A percentile compares a stretch with the other conserved stretches of the same genome.
Evolutionary conservation across 2,329 filamentous ascomycete species (phyloP).

Genomic region (Botrytis sinoallii): DNA sequence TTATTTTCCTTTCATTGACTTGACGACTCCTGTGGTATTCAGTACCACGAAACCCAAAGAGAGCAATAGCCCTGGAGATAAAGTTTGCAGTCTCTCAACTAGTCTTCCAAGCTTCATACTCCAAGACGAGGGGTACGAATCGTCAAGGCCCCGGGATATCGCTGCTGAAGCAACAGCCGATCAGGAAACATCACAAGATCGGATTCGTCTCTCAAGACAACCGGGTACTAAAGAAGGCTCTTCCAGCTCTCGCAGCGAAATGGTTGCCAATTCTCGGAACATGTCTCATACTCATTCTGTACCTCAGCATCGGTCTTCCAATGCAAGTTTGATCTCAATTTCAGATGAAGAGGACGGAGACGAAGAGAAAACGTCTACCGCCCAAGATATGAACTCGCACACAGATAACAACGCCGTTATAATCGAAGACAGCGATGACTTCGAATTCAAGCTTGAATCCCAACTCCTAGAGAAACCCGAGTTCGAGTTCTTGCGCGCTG

Average conservation of each 20-base stretch:
- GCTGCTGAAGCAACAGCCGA: neutral
- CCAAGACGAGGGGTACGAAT: neutral
- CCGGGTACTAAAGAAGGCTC: neutral
- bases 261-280: neutral
- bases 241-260: neutral
- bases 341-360: neutral
- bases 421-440: slow-evolving; percentile 18
- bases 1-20: neutral
- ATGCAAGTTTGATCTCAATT: neutral
- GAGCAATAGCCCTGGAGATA: neutral
- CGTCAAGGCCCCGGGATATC: neutral
- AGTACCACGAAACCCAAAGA: neutral
- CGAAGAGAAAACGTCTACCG: neutral
- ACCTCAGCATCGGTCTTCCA: neutral
- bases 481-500: slow-evolving; percentile 7
- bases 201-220: too few species aligned
- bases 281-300: neutral
- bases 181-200: neutral
- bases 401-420: neutral
- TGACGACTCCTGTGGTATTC: neutral
- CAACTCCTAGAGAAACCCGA: slow-evolving; percentile 4
- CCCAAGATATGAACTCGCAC: neutral
- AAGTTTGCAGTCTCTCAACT: neutral
- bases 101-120: neutral
- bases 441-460: slow-evolving; percentile 6